Conservation (phyloP, 179 eudicot species). For the Beta corolliflora region DNA sequence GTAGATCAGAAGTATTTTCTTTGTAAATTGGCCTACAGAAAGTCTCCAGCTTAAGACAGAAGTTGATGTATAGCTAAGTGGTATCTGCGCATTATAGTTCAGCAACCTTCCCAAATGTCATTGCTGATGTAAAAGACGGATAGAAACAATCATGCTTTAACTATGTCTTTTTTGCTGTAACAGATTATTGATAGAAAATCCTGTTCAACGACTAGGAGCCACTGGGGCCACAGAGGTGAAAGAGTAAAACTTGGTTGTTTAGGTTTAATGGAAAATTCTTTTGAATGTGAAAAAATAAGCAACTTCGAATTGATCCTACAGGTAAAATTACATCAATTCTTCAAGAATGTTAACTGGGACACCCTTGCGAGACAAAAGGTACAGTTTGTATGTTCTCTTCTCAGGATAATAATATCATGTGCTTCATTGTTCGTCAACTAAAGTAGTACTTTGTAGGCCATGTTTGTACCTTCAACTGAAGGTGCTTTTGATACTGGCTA, state of each 20-base stretch:
- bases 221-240: conserved; percentile 86
- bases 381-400: conserved; percentile 5
- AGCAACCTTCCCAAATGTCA: not conserved
- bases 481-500: conserved; percentile 89
- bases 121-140: not conserved
- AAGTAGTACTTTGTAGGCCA: conserved; percentile 54
- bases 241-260: conserved; percentile 1
- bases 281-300: conserved; percentile 5
- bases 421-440: conserved; percentile 3
- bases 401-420: not conserved
- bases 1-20: too few species aligned
- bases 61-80: not conserved
- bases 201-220: conserved; percentile 92
- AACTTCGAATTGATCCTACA: conserved; percentile 30
- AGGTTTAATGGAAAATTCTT: not conserved
- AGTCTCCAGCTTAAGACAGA: not conserved
- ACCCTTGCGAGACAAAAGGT: conserved; percentile 98
- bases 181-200: conserved; percentile 89
- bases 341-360: conserved; percentile 86
- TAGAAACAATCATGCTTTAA: not conserved
- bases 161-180: conserved; percentile 16
- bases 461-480: conserved; percentile 84
- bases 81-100: not conserved
- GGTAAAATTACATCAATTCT: conserved; percentile 84
- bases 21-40: too few species aligned